A percentile compares a stretch with the other conserved stretches of the same genome.
Evolutionary conservation across 192 early-diverging fungal genomes (phyloP).

Genomic region (Gamsiella multidivaricata): DNA sequence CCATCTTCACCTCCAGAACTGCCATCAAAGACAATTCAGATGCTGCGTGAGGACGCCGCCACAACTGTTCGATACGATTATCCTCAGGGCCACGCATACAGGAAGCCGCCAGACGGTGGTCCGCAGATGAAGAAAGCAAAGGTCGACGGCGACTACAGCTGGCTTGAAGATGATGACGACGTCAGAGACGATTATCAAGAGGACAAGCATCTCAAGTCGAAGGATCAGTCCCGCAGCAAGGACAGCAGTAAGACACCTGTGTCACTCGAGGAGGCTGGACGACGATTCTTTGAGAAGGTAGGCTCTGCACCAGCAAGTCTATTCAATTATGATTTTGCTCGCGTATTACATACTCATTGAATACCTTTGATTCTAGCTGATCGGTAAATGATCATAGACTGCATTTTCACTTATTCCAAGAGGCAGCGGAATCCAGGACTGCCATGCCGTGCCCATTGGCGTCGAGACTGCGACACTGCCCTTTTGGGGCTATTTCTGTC

Average conservation of each 20-base stretch:
- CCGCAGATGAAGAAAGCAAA: constrained; percentile 3
- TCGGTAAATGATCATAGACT: not conserved
- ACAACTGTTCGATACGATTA: not conserved
- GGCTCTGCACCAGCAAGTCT: no score
- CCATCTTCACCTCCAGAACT: constrained; percentile 33
- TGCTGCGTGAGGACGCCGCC: constrained; percentile 22
- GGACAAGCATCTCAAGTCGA: not conserved
- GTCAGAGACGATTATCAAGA: not conserved
- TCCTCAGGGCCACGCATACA: not conserved
- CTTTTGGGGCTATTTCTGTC: no score
- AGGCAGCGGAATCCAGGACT: no score
- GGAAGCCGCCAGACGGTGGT: not conserved
- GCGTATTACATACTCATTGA: not conserved
- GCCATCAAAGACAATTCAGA: constrained; percentile 30
- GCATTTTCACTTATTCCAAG: no score
- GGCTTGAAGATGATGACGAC: constrained; percentile 39
- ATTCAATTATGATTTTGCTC: not conserved
- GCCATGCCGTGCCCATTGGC: no score
- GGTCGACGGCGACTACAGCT: constrained; percentile 15
- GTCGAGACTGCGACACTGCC: no score
- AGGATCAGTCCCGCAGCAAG: not conserved
- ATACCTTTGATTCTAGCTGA: not conserved
- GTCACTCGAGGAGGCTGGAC: constrained; percentile 32
- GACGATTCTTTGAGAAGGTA: constrained; percentile 34
- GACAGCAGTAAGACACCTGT: not conserved